A percentile compares a stretch with the other conserved stretches of the same genome.
Conservation (phyloP, 2,329 filamentous ascomycete species). For the Botryotinia narcissicola region DNA sequence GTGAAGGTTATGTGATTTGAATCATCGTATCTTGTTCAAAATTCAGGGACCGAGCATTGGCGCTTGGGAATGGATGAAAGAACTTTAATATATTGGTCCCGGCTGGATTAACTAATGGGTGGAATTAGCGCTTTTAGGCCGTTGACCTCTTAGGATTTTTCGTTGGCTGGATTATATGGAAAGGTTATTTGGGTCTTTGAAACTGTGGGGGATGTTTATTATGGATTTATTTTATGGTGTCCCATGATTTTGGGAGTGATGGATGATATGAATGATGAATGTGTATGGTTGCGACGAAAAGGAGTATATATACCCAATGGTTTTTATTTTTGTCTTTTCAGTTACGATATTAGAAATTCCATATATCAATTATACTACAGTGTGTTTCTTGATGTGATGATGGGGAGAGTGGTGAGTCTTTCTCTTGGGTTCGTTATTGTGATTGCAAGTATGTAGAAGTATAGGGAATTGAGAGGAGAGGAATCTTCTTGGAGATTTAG, state of each 20-base stretch:
- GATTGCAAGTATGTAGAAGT: neutral
- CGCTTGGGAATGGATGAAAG: neutral
- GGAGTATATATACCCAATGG: conserved; percentile 18
- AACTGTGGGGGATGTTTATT: neutral
- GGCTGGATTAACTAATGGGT: neutral
- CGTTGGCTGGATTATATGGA: neutral
- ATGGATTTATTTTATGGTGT: neutral
- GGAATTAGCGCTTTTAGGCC: neutral
- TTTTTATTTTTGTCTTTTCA: neutral
- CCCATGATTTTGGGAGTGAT: neutral
- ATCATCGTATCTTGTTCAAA: neutral
- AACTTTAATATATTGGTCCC: neutral
- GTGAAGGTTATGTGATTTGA: neutral
- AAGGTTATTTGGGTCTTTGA: neutral
- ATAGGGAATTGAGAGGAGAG: neutral
- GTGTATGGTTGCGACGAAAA: neutral
- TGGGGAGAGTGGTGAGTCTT: neutral
- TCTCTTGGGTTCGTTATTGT: neutral
- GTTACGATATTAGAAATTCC: conserved; percentile 27
- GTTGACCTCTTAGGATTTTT: neutral
- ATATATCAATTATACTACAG: neutral
- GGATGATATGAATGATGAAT: neutral
- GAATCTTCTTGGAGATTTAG: neutral
- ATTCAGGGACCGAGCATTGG: conserved; percentile 3
- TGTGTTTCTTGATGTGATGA: neutral